These are phyloP conservation scores for Prosopis cineraria DNA, from an alignment of 306 rosid species.

Conservation along the genomic window DNA sequence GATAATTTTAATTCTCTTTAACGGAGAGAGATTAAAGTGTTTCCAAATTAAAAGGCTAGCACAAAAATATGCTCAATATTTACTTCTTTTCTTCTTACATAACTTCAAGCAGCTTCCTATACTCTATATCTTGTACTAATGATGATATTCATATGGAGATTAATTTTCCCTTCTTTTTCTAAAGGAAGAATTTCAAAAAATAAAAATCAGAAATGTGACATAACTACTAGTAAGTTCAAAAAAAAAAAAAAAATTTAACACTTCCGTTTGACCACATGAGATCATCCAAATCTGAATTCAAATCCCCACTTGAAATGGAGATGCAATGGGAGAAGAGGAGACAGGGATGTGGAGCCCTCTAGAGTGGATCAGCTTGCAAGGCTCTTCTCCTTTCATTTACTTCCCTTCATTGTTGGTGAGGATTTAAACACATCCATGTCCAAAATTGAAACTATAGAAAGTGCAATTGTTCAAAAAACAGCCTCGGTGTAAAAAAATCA, in stretches of 20 bases:
- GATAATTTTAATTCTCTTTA: neutral
- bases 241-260: too few species aligned
- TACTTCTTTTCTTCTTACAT: neutral
- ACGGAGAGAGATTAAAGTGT: neutral
- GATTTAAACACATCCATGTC: neutral
- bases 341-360: neutral
- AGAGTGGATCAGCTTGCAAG: neutral
- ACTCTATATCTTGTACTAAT: neutral
- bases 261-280: too few species aligned
- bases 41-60: neutral
- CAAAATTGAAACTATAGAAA: conserved; percentile 3
- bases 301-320: neutral
- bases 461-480: neutral
- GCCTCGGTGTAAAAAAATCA: neutral
- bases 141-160: neutral
- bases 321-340: neutral
- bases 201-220: too few species aligned
- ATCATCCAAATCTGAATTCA: neutral
- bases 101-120: neutral
- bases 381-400: too few species aligned
- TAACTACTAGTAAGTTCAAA: too few species aligned
- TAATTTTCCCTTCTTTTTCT: too few species aligned
- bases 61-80: neutral
- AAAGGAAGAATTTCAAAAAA: too few species aligned
- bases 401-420: neutral